Base-by-base conservation (phyloP, 2,329 filamentous ascomycete species). In the Lasiodiplodia sp. region DNA sequence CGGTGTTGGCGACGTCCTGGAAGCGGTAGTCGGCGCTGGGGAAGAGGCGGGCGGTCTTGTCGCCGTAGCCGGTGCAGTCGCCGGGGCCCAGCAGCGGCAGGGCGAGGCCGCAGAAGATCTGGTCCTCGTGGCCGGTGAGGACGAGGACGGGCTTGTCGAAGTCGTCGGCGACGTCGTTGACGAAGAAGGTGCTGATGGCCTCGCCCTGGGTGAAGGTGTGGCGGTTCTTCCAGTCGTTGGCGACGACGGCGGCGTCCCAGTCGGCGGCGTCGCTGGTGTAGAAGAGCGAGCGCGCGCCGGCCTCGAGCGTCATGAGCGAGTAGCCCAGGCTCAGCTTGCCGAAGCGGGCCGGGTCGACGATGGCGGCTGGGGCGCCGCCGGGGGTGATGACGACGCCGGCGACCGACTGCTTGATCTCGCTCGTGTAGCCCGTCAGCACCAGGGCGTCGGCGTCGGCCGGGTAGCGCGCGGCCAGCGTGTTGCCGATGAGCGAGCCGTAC, bases 401-500 rank as follows among this genome's bases (percentile, higher is more conserved):
- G 65, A 58, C 21, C 40, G 55, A 53, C 28, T 31, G 53, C 65
- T 64, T 64, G 23, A 64, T 47, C 44, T 31, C 44, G 60, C n/a
- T 18, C 2, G 44, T 56, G 66, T 62, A 79, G 34, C 81, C 80
- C 2, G 79, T 80, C 10, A 83, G 71, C 66, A 80, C 75, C 25
- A 79, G 72, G 51, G 77, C 80, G 70, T 81, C 76, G 62, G 79
- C 73, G 49, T 74, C 75, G 23, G 62, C 38, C 1, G 79, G 79
- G 71, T 80, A 76, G 52, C 74, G 70, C 25, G 74, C 72, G 0
- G 77, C 76, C 47, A 80, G 69, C 47, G 69, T 76, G 70, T 78
- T 73, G 14, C 76, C 78, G 66, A 80, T 70, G 64, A 77, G 74
- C 66, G 74, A 76, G 60, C 81, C 80, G 68, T 78, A 78, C 25